Conservation (phyloP, 2,329 filamentous ascomycete species). For the Fusarium humuli region DNA sequence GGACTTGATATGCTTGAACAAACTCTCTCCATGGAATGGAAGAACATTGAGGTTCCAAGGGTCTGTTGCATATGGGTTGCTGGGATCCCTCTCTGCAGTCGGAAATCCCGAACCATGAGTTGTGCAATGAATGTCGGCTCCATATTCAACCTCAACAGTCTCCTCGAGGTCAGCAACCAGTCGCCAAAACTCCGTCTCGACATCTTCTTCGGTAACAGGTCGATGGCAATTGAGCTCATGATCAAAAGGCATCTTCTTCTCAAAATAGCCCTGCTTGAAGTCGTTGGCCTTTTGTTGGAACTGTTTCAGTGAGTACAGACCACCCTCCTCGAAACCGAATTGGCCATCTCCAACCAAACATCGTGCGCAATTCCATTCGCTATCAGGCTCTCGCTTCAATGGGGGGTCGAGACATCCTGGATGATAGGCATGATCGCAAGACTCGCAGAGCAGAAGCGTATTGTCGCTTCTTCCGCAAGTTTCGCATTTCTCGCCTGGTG, state of each 20-base stretch:
- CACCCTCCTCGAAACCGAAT: slow-evolving; percentile 97
- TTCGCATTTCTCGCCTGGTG: slow-evolving; percentile 79
- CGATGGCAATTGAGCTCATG: slow-evolving; percentile 82
- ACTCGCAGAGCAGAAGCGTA: slow-evolving; percentile 83
- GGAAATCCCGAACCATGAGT: slow-evolving; percentile 98
- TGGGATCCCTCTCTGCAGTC: slow-evolving; percentile 89
- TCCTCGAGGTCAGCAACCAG: slow-evolving; percentile 94
- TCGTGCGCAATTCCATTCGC: slow-evolving; percentile 95
- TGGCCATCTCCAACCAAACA: slow-evolving; percentile 96
- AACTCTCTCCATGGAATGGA: slow-evolving; percentile 87
- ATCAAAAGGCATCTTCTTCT: slow-evolving; percentile 89
- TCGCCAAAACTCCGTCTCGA: slow-evolving; percentile 97
- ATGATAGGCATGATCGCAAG: slow-evolving; percentile 90
- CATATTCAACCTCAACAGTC: slow-evolving; percentile 97
- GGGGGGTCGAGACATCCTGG: slow-evolving; percentile 90
- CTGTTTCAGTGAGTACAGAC: slow-evolving; percentile 91
- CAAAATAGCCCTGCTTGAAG: slow-evolving; percentile 95
- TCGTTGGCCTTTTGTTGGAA: slow-evolving; percentile 96
- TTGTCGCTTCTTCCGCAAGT: slow-evolving; percentile 85
- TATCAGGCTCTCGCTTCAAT: slow-evolving; percentile 78
- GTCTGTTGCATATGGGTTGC: slow-evolving; percentile 87
- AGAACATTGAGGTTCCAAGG: slow-evolving; percentile 97
- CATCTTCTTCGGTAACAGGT: slow-evolving; percentile 91
- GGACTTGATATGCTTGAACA: slow-evolving; percentile 97
- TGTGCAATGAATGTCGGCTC: slow-evolving; percentile 96